These are phyloP conservation scores for Aspergillus hancockii DNA, from an alignment of 495 filamentous ascomycete species.

Conservation along the genomic window DNA sequence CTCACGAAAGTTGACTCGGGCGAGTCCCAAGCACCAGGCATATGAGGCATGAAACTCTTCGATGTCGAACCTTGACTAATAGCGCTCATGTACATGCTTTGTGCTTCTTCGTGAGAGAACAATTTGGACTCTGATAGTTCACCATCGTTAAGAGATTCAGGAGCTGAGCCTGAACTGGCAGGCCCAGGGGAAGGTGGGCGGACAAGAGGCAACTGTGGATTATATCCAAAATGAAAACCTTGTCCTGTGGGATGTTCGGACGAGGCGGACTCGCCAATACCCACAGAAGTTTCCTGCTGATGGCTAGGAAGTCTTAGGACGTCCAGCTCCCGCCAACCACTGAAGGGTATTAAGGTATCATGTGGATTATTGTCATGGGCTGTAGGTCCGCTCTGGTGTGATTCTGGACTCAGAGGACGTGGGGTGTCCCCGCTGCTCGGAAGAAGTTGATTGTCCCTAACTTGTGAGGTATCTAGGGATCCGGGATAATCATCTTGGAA, in stretches of 20 bases:
- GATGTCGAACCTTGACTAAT: constrained; percentile 46
- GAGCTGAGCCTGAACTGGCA: constrained; percentile 25
- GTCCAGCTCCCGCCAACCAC: not conserved
- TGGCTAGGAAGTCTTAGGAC: not conserved
- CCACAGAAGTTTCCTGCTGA: constrained; percentile 1
- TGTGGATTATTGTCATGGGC: constrained; percentile 2
- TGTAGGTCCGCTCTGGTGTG: constrained; percentile 3
- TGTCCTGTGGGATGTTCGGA: constrained; percentile 1
- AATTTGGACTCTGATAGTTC: constrained; percentile 72
- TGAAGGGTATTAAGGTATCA: not conserved
- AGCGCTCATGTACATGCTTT: constrained; percentile 94
- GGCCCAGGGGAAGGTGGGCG: constrained; percentile 27
- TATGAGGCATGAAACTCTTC: constrained; percentile 44
- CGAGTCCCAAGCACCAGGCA: constrained; percentile 64
- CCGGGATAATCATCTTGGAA: constrained; percentile 43
- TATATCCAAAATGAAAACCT: not conserved
- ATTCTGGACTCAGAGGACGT: constrained; percentile 15
- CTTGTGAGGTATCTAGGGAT: constrained; percentile 16
- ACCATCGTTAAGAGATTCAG: constrained; percentile 31
- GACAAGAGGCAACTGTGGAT: constrained; percentile 9
- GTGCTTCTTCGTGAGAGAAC: constrained; percentile 88
- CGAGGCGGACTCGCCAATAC: not conserved
- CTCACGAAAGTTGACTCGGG: constrained; percentile 22
- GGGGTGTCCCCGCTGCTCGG: constrained; percentile 19
- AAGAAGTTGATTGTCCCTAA: constrained; percentile 3